Conservation (phyloP, 192 early-diverging fungal genomes). For the Backusella circina region DNA sequence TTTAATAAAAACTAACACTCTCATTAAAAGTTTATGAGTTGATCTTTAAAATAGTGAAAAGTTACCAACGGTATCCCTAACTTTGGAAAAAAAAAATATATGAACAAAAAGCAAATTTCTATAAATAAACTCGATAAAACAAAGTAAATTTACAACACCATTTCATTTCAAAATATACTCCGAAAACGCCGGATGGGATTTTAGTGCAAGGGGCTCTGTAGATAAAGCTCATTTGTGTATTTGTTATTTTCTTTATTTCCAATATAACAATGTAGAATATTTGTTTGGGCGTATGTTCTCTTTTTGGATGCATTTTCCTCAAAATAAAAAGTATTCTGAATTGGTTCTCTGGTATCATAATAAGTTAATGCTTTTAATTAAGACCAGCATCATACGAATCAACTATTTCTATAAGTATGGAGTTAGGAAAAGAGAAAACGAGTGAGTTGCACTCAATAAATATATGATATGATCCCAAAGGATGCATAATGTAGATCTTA, state of each 20-base stretch:
- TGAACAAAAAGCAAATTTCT: not conserved
- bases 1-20: not conserved
- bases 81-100: not conserved
- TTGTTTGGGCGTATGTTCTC: not conserved
- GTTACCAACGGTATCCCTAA: not conserved
- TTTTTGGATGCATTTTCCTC: not conserved
- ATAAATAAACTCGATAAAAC: conserved; percentile 4
- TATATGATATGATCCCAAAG: not conserved
- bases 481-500: not conserved
- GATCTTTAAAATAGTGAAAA: not conserved
- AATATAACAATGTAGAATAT: not conserved
- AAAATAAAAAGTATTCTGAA: not conserved
- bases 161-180: not conserved
- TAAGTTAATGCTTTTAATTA: not conserved
- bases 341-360: not conserved
- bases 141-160: conserved; percentile 1
- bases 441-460: not conserved
- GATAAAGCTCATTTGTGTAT: not conserved
- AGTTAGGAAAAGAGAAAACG: not conserved
- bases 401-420: not conserved
- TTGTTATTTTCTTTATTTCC: not conserved
- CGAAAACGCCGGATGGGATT: not conserved
- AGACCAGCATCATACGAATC: not conserved
- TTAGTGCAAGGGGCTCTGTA: not conserved
- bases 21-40: not conserved